Evolutionary conservation across 805 yeast genomes (phyloP), one percentile per base, ranked within the genome.

Genomic region (Candida chilensis): DNA sequence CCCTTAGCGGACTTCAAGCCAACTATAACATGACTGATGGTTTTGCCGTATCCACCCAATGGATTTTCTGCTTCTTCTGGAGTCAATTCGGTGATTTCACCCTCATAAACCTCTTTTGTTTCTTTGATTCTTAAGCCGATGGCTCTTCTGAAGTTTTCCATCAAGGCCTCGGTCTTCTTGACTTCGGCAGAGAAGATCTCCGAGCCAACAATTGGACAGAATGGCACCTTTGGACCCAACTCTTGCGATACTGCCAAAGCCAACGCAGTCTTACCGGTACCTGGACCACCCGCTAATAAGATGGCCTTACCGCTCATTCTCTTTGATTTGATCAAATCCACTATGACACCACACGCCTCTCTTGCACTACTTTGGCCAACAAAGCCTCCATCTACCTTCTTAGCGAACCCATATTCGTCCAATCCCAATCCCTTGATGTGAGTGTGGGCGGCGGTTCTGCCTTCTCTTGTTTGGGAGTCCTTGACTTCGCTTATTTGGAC

Each of bases 11-110:
- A 81, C 57, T 87, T 87, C 43, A 92, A 71, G 5, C 97, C 96
- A 22, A 92, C 90, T 30, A 92, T 71, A 15, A 92, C 98, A 54
- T 92, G 96, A 34, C 87, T 69, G 32, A 92, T 87, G 17, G 97
- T 87, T 57, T 92, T 92, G 36, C 98, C 99, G 53, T 92, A 94
- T 5, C 97, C 97, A 28, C 97, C 96, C 40, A 90, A 64, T 15
- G 97, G 96, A 57, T 92, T 85, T 56, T 90, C 96, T 19, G 94
- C 82, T 61, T 92, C 97, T 57, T 86, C 95, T 3, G 96, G 96
- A 2, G 90, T 81, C 45, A 90, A 66, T 53, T 90, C 98, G 16
- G 94, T 90, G 30, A 92, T 96, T 56, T 92, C 98, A 39, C 98
- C 98, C 56, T 92, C 97, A 48, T 90, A 92, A 5, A 92, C 95